Evolutionary conservation across 768 basidiomycete species (phyloP).

Genomic region (Cyathus striatus): DNA sequence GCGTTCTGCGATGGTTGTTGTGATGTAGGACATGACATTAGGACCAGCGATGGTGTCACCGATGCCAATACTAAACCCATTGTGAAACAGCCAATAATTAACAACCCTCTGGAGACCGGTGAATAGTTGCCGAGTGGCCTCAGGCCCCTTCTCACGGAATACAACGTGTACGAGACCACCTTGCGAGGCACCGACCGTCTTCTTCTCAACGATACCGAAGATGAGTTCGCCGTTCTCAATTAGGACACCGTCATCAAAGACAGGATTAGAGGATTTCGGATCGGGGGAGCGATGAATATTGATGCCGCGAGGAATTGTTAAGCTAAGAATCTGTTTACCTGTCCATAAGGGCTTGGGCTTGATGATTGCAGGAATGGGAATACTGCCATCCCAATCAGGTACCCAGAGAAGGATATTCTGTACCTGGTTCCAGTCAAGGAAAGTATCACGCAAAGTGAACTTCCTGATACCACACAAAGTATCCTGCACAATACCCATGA

Average conservation of each 20-base stretch:
- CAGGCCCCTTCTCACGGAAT: slow-evolving; percentile 96
- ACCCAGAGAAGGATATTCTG: slow-evolving; percentile 99
- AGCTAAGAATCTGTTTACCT: slow-evolving; percentile 91
- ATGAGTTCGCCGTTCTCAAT: slow-evolving; percentile 96
- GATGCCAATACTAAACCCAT: slow-evolving; percentile 98
- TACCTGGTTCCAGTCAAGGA: slow-evolving; percentile 92
- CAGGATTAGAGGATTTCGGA: slow-evolving; percentile 72
- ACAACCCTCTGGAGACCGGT: slow-evolving; percentile 93
- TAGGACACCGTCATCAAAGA: slow-evolving; percentile 90
- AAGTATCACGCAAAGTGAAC: slow-evolving; percentile 92
- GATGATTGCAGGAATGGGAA: slow-evolving; percentile 91
- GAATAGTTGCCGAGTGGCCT: slow-evolving; percentile 85
- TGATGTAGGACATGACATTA: slow-evolving; percentile 84
- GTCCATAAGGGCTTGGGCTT: slow-evolving; percentile 98
- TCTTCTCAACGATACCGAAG: slow-evolving; percentile 95
- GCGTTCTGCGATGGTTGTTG: slow-evolving; percentile 71
- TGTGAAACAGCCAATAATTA: slow-evolving; percentile 98
- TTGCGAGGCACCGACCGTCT: slow-evolving; percentile 94
- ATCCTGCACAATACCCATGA: slow-evolving; percentile 99
- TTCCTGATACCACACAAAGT: slow-evolving; percentile 97
- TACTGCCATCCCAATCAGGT: slow-evolving; percentile 92
- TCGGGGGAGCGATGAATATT: slow-evolving; percentile 84
- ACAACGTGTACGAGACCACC: slow-evolving; percentile 95
- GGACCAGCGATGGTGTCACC: slow-evolving; percentile 96
- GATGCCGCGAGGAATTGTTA: slow-evolving; percentile 92